These are phyloP conservation scores for Dipteronia dyeriana DNA, from an alignment of 345 rosid genomes.

Conservation along the genomic window DNA sequence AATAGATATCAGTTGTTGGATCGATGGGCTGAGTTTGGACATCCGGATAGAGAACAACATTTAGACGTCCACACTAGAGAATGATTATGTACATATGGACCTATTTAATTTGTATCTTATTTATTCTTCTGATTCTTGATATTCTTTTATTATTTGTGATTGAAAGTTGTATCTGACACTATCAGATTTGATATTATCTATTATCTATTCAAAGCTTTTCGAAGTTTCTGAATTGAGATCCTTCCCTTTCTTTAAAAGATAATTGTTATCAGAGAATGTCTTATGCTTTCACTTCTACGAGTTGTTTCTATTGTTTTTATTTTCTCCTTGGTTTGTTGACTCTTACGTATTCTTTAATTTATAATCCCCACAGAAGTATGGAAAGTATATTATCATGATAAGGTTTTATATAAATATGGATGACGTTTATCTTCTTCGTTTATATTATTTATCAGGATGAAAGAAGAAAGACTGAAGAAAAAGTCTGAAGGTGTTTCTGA, in stretches of 20 bases:
- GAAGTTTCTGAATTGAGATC: background rate
- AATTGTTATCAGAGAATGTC: background rate
- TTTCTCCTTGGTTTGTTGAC: background rate
- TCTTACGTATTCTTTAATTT: background rate
- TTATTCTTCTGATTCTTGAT: background rate
- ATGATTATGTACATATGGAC: too few relatives aligned
- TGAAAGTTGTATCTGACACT: background rate
- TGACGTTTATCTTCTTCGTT: background rate
- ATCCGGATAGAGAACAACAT: background rate
- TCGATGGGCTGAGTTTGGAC: background rate
- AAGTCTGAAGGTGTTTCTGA: conserved; percentile 65
- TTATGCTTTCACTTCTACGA: background rate
- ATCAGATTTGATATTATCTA: background rate
- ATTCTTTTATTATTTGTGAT: background rate
- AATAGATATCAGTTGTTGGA: background rate
- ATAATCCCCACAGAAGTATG: background rate
- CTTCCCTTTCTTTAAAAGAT: background rate
- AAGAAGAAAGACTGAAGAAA: conserved; percentile 72
- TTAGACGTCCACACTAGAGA: too few relatives aligned
- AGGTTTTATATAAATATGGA: background rate
- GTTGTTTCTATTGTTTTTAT: background rate
- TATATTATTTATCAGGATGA: conserved; percentile 55
- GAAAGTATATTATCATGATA: background rate
- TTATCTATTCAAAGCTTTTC: background rate
- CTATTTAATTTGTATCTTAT: background rate